Evolutionary conservation across 169 alveolate species (phyloP), one percentile per base, ranked within the genome.

Genomic region (Plasmodium reichenowi): DNA sequence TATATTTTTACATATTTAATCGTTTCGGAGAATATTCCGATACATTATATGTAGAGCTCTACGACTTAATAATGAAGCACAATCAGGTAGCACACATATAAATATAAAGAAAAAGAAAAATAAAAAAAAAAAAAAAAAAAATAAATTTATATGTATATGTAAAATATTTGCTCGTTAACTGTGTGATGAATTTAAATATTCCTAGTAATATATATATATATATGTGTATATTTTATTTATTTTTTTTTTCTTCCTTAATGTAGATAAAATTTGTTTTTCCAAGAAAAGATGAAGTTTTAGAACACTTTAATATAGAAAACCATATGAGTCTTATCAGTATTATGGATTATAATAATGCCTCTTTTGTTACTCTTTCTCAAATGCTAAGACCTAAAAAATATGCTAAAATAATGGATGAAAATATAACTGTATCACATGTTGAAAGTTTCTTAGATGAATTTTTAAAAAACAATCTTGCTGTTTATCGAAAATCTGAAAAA

Each of bases 181-280:
- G 47, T 38, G 47, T 38, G 47, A 38, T 38, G 6, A 38, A 38
- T 63, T 20, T 9, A 24, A 0, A n/a, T 32, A 48, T 38, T n/a
- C 60, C n/a, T 52, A n/a, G 22, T 20, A 3, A 2, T 6, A 5
- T 50, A 1, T 20, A 0, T 3, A 7, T 10, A 63, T 38, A 6
- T 63, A n/a, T 26, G 38, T 26, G 0, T 26, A 2, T 26, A 2
- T 26, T 2, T 62, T 48, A 26, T 24, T 26, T 8, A 13, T 17
- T 10, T 17, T 10, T 66, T 9, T 66, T 24, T 24, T 13, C 15
- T 32, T 12, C 63, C 22, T 12, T 1, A 20, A 52, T 20, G 13
- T 63, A 63, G 91, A 48, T 83, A 6, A 70, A 72, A 4, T 83
- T 83, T 60, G 91, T 83, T 6, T 83, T 83, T 52, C 91, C 91